Evolutionary conservation across 345 rosid species (phyloP), one percentile per base, ranked within the genome.

Genomic region (Mercurialis annua): DNA sequence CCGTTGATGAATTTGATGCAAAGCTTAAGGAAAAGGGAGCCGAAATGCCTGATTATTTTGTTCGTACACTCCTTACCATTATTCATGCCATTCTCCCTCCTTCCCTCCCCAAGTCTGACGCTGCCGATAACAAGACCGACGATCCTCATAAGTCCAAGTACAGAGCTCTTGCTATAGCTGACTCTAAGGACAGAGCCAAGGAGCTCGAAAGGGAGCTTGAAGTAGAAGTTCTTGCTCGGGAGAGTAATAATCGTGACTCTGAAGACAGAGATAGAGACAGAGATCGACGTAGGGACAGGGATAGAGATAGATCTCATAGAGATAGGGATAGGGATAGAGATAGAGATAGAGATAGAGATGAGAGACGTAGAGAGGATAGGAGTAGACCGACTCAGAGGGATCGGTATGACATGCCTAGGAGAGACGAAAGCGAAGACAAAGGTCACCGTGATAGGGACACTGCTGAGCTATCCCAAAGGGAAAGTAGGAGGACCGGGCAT

Each of bases 11-110:
- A 53, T 89, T 93, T 66, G 91, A 90, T 65, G 50, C 80, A 62
- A 82, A 81, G 75, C 72, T 93, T 55, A 91, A 89, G 84, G 78
- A 83, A 33, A 78, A 79, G 34, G 98, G 92, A 0, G 96, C 96
- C 2, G 96, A 90, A 69, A 77, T 93, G 85, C 96, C 98, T 0
- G 98, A 93, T 73, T 93, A 89, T 72, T 87, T 93, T 66, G 96
- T 89, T 1, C 87, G 87, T 0, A 90, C 97, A 0, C 80, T 93
- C 29, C 73, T 90, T 12, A 86, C 85, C 7, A 86, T 86, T 18
- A 93, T 93, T 70, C 98, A 87, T 66, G 97, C 86, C 48, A 90
- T 93, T 69, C 81, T 88, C 53, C 96, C 98, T 56, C 96, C 98
- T 3, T 89, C 88, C 47, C 15, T 23, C 23, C 65, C 85, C 12